These are phyloP conservation scores for Kazachstania taianensis DNA, from an alignment of 805 yeast species.

Conservation along the genomic window DNA sequence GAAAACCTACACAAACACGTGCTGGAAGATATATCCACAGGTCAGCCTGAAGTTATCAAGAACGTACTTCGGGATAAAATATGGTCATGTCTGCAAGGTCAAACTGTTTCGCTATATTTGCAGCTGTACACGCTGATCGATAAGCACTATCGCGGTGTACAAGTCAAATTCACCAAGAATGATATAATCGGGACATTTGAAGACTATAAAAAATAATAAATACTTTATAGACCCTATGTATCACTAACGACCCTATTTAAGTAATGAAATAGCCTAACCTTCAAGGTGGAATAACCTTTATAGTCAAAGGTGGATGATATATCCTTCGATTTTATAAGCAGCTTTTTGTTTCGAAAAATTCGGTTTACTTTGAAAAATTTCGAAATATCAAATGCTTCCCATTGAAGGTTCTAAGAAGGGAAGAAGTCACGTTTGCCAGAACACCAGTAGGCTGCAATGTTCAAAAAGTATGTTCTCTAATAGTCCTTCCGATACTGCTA, in stretches of 20 bases:
- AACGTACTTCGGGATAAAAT: constrained; percentile 47
- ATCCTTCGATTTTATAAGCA: no score
- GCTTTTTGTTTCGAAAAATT: no score
- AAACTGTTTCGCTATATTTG: constrained; percentile 45
- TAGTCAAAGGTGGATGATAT: no score
- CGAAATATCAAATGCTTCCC: no score
- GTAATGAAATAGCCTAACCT: no score
- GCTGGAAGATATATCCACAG: constrained; percentile 39
- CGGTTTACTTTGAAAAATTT: no score
- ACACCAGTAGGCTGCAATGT: constrained; percentile 3
- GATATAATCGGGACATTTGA: constrained; percentile 50
- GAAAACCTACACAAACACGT: constrained; percentile 47
- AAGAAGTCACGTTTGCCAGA: no score
- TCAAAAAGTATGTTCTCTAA: constrained; percentile 5
- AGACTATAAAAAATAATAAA: constrained; percentile 13
- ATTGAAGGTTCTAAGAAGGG: no score
- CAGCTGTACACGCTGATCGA: constrained; percentile 47
- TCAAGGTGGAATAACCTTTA: no score
- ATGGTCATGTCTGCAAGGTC: constrained; percentile 62
- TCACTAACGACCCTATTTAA: no score
- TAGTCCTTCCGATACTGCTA: not conserved
- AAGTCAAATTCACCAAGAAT: constrained; percentile 39
- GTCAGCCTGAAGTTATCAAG: constrained; percentile 14
- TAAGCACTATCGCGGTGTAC: constrained; percentile 46
- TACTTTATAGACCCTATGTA: no score